Evolutionary conservation across 2,329 filamentous ascomycete species (phyloP), one percentile per base, ranked within the genome.

Genomic region (Akanthomyces dipterigenus): DNA sequence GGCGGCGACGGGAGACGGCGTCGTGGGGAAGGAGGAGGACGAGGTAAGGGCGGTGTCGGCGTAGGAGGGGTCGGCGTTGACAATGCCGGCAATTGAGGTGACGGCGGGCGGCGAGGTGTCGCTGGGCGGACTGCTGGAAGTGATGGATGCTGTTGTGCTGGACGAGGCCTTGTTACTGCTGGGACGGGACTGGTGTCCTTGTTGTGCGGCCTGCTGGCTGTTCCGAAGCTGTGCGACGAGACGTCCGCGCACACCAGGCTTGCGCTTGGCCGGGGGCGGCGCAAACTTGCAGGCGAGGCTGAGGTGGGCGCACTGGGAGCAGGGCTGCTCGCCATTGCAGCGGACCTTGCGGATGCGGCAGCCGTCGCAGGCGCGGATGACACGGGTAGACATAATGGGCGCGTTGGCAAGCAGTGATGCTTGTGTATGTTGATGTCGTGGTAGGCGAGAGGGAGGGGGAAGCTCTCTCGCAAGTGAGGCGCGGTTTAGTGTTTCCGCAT

Each of bases 311-410:
- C 74, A 76, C 54, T 75, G 73, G 0, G 71, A 70, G 57, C 74
- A 76, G 1, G 74, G 74, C 46, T 65, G 64, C 22, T 63, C 62
- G 61, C 70, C 71, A 51, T 70, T 75, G 65, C 74, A 76, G 57
- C 70, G 71, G 40, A 76, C 74, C 63, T 76, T 76, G 55, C 74
- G 71, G 56, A 75, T 65, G 42, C 74, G 71, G 63, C 74, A 76
- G 51, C 72, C 72, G 62, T 76, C 72, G 65, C 74, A 76, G 60
- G 74, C 74, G 49, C 68, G 69, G 26, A 58, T 26, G 36, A 60
- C 62, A 38, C 62, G 38, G 26, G 42, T 50, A 16, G 57, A 50
- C 62, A 63, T 63, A 20, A 18, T n/a, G 3, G 54, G 28, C 7
- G 42, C n/a, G 24, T 18, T 24, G 2, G 16, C 12, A 26, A 26